Percentiles rank a stretch among this genome's conserved stretches.
These are phyloP conservation scores for Immersiella caudata DNA, from an alignment of 495 filamentous ascomycete genomes.

Conservation along the genomic window DNA sequence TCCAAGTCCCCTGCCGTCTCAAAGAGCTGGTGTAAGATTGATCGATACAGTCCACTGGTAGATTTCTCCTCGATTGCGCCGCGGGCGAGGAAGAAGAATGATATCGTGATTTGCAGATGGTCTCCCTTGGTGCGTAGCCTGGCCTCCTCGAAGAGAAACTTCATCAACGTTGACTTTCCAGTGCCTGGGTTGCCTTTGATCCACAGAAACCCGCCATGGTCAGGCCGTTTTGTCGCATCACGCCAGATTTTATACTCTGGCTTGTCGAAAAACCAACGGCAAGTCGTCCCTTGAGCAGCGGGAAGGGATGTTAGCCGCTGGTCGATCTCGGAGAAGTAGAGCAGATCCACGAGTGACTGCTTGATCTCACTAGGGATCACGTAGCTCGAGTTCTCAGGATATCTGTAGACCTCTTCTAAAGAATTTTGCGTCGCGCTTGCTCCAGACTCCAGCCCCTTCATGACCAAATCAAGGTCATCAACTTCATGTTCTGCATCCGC, in stretches of 20 bases:
- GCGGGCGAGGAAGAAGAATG: conserved; percentile 58
- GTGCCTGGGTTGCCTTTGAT: conserved; percentile 57
- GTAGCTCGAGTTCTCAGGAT: background rate
- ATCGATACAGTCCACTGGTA: conserved; percentile 52
- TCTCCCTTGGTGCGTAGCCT: conserved; percentile 16
- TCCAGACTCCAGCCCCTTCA: background rate
- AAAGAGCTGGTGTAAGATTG: conserved; percentile 39
- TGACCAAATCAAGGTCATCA: background rate
- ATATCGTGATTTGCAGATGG: conserved; percentile 32
- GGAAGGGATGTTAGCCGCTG: conserved; percentile 32
- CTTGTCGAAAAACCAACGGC: conserved; percentile 48
- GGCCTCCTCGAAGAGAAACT: conserved; percentile 40
- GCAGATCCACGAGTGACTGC: background rate
- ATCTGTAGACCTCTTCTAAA: background rate
- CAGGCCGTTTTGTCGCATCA: conserved; percentile 28
- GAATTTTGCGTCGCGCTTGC: background rate
- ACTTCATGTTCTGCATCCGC: background rate
- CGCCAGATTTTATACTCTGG: conserved; percentile 45
- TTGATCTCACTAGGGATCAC: background rate
- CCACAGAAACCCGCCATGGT: conserved; percentile 55
- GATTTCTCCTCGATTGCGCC: conserved; percentile 51
- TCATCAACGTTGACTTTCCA: conserved; percentile 61
- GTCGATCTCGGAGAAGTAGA: conserved; percentile 39
- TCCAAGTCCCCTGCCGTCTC: conserved; percentile 8
- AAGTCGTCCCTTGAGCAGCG: conserved; percentile 39